These are phyloP conservation scores for Solanum verrucosum DNA, from an alignment of 257 asterid species.

Conservation along the genomic window DNA sequence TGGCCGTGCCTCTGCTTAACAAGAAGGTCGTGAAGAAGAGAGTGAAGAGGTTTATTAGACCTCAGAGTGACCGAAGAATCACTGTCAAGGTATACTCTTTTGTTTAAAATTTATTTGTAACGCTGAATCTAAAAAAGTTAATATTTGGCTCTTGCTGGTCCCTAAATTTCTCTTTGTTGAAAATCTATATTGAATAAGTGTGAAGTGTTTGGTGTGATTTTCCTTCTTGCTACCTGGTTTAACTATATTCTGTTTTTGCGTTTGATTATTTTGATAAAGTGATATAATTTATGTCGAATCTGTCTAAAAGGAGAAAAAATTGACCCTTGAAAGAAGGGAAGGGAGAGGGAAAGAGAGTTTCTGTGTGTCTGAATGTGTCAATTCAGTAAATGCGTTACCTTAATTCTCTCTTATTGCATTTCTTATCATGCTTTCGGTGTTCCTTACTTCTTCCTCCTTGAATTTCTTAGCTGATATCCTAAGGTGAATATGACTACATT, in stretches of 20 bases:
- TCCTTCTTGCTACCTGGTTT: not conserved
- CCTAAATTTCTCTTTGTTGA: not conserved
- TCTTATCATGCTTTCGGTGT: not conserved
- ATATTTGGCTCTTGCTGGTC: not conserved
- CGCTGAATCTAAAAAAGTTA: not conserved
- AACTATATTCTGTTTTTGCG: not conserved
- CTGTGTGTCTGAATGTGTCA: not conserved
- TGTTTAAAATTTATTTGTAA: not conserved
- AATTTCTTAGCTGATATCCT: not conserved
- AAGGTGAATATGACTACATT: not conserved
- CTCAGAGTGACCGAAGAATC: slow-evolving; percentile 29
- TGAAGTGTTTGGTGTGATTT: not conserved
- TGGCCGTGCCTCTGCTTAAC: slow-evolving; percentile 23
- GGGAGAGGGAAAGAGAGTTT: not conserved
- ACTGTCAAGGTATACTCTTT: slow-evolving; percentile 16
- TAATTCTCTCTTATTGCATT: not conserved
- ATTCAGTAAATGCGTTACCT: not conserved
- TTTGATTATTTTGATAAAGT: not conserved
- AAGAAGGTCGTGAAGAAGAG: slow-evolving; percentile 30
- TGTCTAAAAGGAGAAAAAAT: not conserved
- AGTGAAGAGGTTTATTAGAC: slow-evolving; percentile 23
- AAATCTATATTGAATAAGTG: not conserved
- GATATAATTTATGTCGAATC: not conserved
- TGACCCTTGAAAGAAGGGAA: not conserved
- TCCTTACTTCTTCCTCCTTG: not conserved